Base-by-base conservation (phyloP, 768 basidiomycete species). In the Mrakia blollopis region DNA sequence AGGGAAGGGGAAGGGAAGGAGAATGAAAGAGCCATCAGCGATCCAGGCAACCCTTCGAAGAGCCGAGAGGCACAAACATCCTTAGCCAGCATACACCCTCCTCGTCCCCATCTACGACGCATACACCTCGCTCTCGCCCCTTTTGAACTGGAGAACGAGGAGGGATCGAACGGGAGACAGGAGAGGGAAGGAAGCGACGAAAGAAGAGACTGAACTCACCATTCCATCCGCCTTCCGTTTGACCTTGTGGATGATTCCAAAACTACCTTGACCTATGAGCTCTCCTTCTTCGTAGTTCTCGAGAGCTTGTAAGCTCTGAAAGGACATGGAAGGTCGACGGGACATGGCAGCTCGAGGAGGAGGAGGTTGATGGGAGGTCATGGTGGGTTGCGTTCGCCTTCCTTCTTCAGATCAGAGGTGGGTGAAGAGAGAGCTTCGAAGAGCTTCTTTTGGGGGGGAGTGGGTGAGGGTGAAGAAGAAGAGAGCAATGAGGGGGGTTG, bases 241-340 rank as follows among this genome's bases (percentile, higher is more conserved):
- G 18, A 98, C 95, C 86, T 98, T 98, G 78, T 94, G 89, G 79
- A 99, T 99, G 78, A 98, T 92, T 1, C 97, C 97, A 86, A 99
- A 99, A 7, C 92, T 92, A 37, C 97, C 97, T 81, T 95, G 98
- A 6, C 97, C 97, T 67, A 99, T 96, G 76, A 97, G 87, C 79
- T 95, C 94, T 67, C 94, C 87, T 10, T 92, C 86, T 78, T 94
- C 93, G 81, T 96, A 98, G 69, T 88, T 87, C 80, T 92, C 91
- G 30, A 95, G 86, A 39, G 74, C 52, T 7, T 73, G 65, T 21
- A 74, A 52, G 7, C 50, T 67, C 39, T 74, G 73, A 47, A 70
- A 78, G 18, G 72, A 72, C 69, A 77, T 69, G 13, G 77, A 73
- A 8, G 77, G 54, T 63, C 69, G 62, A 28, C 72, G 41, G 35